These are phyloP conservation scores for Lycium barbarum DNA, from an alignment of 257 asterid species.

Conservation along the genomic window DNA sequence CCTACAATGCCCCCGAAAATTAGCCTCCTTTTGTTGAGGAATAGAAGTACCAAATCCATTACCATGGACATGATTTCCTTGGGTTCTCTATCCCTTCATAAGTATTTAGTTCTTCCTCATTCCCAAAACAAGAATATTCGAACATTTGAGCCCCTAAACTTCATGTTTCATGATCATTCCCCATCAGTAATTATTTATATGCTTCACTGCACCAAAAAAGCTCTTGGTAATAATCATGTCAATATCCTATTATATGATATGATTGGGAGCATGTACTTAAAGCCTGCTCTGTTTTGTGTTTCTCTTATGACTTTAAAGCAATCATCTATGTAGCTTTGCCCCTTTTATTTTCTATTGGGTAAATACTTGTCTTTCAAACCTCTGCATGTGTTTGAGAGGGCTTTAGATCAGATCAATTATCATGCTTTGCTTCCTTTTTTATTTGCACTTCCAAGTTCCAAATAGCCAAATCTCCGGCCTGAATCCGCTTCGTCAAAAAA, in stretches of 20 bases:
- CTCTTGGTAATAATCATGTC: background rate
- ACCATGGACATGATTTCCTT: background rate
- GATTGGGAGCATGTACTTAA: conserved; percentile 38
- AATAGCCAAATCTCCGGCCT: background rate
- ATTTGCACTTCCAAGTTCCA: background rate
- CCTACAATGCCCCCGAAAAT: background rate
- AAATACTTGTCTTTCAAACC: background rate
- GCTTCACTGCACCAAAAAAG: background rate
- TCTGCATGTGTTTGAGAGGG: background rate
- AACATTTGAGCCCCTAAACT: conserved; percentile 29
- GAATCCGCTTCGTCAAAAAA: background rate
- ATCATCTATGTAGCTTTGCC: conserved; percentile 23
- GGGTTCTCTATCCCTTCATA: background rate
- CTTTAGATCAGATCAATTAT: background rate
- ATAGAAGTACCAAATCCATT: background rate
- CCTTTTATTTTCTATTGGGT: background rate
- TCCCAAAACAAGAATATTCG: background rate
- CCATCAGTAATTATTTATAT: background rate
- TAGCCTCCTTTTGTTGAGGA: background rate
- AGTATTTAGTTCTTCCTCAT: background rate
- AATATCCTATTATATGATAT: background rate
- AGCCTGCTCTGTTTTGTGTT: conserved; percentile 28
- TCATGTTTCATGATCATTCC: conserved; percentile 16
- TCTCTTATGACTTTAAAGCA: conserved; percentile 23
- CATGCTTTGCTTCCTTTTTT: background rate